Evolutionary conservation across 306 rosid genomes (phyloP), one percentile per base, ranked within the genome.

Genomic region (Cercis canadensis): DNA sequence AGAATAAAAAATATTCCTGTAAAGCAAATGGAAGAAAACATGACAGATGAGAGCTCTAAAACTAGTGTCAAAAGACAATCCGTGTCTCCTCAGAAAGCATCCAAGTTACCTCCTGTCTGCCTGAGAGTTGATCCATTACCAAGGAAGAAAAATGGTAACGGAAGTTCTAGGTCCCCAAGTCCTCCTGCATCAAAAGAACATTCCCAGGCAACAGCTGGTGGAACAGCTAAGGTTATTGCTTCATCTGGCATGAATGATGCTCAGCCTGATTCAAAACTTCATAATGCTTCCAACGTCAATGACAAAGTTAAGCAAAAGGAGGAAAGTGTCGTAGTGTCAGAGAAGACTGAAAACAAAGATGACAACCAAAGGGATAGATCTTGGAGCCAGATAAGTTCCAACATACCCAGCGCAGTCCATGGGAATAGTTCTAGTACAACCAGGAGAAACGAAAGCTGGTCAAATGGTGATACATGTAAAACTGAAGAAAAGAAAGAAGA

Each of bases 91-190:
- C 74, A 70, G 21, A 88, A 83, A 61, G 57, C 73, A 36, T 66
- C 89, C 3, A 87, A 80, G 74, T 56, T 90, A 21, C 88, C 94
- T 69, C 98, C 98, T 8, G 89, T 88, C 65, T 90, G 98, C 78
- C 73, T 90, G 44, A 85, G 98, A 85, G 88, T 93, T 17, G 96
- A 87, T 76, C 94, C 90, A 44, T 70, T 85, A 32, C 89, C 90
- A 56, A 87, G 56, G 79, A 88, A 75, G 81, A 88, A 72, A 56
- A 75, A 49, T 45, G 69, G 74, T n/a, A 79, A 63, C 4, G 76
- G 87, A 8, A 78, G 75, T 12, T 84, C 89, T 4, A 78, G 82
- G 53, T 88, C 89, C 1, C 85, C 79, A 1, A 85, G 93, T 65
- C 88, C 92, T 52, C 81, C 89, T 51, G 58, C 75, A 8, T 64